Evolutionary conservation across 306 rosid species (phyloP).

Genomic region (Pterocarpus santalinus): DNA sequence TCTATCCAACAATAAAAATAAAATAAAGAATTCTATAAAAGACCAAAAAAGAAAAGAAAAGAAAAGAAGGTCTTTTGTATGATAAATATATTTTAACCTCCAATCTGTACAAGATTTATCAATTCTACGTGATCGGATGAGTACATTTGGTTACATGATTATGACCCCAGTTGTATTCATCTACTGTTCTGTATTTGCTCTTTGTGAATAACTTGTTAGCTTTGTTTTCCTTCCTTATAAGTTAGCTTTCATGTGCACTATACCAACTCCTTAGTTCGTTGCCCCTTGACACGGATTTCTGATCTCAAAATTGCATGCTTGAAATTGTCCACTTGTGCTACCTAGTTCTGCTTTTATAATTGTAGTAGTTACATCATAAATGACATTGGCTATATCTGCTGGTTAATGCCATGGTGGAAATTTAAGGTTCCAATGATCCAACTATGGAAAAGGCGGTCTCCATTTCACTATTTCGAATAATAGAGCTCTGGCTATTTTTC

Average conservation of each 20-base stretch:
- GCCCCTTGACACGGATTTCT: slow-evolving; percentile 13
- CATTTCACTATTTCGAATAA: neutral
- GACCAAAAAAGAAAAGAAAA: too few relatives aligned
- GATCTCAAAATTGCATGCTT: neutral
- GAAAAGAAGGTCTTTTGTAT: neutral
- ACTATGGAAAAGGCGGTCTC: slow-evolving; percentile 9
- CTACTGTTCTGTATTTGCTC: slow-evolving; percentile 1
- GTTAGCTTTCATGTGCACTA: slow-evolving; percentile 26
- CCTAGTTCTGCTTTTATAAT: slow-evolving; percentile 7
- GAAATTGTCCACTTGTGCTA: neutral
- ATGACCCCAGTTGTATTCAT: neutral
- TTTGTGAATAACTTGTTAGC: slow-evolving; percentile 7
- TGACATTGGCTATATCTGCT: neutral
- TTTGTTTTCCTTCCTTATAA: slow-evolving; percentile 37
- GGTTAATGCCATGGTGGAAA: slow-evolving; percentile 5
- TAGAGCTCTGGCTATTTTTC: slow-evolving; percentile 26
- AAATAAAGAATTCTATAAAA: too few relatives aligned
- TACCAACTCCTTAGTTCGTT: neutral
- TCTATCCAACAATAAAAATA: neutral
- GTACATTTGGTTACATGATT: neutral
- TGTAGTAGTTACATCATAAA: neutral
- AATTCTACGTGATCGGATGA: slow-evolving; percentile 5
- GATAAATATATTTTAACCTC: slow-evolving; percentile 19
- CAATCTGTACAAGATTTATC: slow-evolving; percentile 23
- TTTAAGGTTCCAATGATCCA: neutral